Evolutionary conservation across 768 basidiomycete genomes (phyloP).

Genomic region (Suillus decipiens): DNA sequence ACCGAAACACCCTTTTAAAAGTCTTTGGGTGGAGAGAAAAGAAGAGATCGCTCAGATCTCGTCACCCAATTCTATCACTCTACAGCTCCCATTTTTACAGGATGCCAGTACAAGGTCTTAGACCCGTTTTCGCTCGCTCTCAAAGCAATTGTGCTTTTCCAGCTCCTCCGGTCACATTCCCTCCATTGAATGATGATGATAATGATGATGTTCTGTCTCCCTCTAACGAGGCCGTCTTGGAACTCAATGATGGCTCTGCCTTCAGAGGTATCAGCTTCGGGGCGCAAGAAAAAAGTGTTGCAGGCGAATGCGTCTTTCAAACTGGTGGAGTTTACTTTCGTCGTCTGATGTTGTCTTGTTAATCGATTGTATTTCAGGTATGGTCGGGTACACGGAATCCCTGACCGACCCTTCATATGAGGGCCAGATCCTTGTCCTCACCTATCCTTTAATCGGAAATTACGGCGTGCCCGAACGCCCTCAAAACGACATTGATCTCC

Average conservation of each 20-base stretch:
- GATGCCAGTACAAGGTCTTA: slow-evolving; percentile 31
- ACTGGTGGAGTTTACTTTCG: slow-evolving; percentile 66
- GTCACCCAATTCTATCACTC: slow-evolving; percentile 8
- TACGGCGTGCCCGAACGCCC: slow-evolving; percentile 89
- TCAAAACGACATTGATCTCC: slow-evolving; percentile 52
- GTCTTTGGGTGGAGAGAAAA: slow-evolving; percentile 48
- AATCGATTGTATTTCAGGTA: slow-evolving; percentile 57
- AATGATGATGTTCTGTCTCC: slow-evolving; percentile 13
- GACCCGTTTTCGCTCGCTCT: slow-evolving; percentile 48
- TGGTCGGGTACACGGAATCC: slow-evolving; percentile 99
- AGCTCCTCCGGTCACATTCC: slow-evolving; percentile 37
- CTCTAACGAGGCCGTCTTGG: slow-evolving; percentile 68
- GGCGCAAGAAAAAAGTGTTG: slow-evolving; percentile 83
- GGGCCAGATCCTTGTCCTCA: slow-evolving; percentile 95
- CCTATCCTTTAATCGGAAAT: slow-evolving; percentile 96
- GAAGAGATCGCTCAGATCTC: slow-evolving; percentile 35
- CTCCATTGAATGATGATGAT: slow-evolving; percentile 24
- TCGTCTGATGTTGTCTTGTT: slow-evolving; percentile 13
- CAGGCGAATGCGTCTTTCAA: slow-evolving; percentile 99
- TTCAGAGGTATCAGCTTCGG: slow-evolving; percentile 93
- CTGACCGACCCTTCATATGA: slow-evolving; percentile 98
- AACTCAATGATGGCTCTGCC: slow-evolving; percentile 87
- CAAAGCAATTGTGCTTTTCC: slow-evolving; percentile 40
- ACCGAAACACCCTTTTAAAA: slow-evolving; percentile 39
- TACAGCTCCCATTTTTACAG: not conserved